phyloP scores from a whole-genome alignment of 1,284 basidiomycete genomes.

The Trichosporon faecale region DNA sequence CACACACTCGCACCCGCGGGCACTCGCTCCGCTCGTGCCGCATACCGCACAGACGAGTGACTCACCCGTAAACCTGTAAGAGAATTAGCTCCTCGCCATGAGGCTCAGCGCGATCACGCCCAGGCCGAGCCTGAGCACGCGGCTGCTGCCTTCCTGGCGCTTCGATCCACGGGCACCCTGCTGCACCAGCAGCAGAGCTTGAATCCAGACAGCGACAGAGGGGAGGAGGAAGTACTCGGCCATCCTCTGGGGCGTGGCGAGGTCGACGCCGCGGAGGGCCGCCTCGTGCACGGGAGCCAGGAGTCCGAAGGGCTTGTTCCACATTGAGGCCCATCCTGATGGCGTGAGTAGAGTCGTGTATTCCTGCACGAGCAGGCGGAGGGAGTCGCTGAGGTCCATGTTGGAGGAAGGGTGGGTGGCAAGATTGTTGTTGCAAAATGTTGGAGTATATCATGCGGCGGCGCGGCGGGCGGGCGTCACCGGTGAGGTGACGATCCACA shows the following conservation, averaged over 20 bases:
- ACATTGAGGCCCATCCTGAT: not conserved
- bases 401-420: not conserved
- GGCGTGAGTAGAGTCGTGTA: not conserved
- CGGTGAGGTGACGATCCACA: not conserved
- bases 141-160: not conserved
- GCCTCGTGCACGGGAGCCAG: conserved; percentile 11
- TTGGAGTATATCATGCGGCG: not conserved
- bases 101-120: conserved; percentile 28
- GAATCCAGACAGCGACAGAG: conserved; percentile 25
- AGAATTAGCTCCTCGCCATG: conserved; percentile 24
- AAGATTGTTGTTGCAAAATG: not conserved
- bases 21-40: not conserved
- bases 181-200: conserved; percentile 35
- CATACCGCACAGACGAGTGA: conserved; percentile 3
- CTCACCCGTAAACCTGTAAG: conserved; percentile 37
- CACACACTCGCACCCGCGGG: not conserved
- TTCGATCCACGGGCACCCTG: conserved; percentile 26
- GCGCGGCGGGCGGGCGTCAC: too few species aligned
- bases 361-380: not conserved
- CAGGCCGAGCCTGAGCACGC: conserved; percentile 22
- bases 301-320: conserved; percentile 11
- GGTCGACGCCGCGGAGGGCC: conserved; percentile 6
- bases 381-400: not conserved
- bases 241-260: not conserved
- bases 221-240: conserved; percentile 15